Evolutionary conservation across 192 early-diverging fungal genomes (phyloP), one percentile per base, ranked within the genome.

Genomic region (Spizellomyces punctatus): DNA sequence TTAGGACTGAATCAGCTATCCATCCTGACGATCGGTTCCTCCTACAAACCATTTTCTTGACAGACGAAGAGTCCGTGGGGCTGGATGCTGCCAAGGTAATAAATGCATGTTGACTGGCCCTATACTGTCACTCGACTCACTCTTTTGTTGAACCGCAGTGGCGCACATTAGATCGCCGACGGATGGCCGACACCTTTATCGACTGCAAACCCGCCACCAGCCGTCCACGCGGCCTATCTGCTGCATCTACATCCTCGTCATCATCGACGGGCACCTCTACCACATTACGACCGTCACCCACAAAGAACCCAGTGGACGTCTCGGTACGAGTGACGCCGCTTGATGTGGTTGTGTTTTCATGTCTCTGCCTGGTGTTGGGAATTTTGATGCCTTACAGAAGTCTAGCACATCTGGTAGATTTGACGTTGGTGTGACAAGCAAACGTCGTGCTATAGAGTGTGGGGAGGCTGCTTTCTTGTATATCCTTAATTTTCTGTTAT

Each of bases 11-110:
- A 6, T 62, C 63, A 43, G 71, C 73, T 16, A 81, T 87, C 21
- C 78, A 78, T 19, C 74, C 75, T 47, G 76, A 65, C 10, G 85
- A 87, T 66, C 71, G 81, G 72, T 87, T 87, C 67, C 79, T 87
- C 10, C 80, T 87, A 54, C 85, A 87, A 69, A 87, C 81, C 36
- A 77, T 87, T 55, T 73, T 76, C 19, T 66, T 87, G 58, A 72
- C 72, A 16, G 48, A 75, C 22, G 77, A 82, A 10, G 85, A 86
- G 41, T 78, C 81, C 8, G 66, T 66, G 50, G 64, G 64, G 49
- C 75, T 86, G 27, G 76, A 81, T 63, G 78, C 85, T 27, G 54
- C 82, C 71, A 84, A 80, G 83, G 83, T 87, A 83, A 49, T 76
- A 4, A 27, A 58, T 50, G 45, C 17, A n/a, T 71, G 65, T n/a